Evolutionary conservation across 441 rosid genomes (phyloP).

Genomic region (Adansonia madagascariensis): DNA sequence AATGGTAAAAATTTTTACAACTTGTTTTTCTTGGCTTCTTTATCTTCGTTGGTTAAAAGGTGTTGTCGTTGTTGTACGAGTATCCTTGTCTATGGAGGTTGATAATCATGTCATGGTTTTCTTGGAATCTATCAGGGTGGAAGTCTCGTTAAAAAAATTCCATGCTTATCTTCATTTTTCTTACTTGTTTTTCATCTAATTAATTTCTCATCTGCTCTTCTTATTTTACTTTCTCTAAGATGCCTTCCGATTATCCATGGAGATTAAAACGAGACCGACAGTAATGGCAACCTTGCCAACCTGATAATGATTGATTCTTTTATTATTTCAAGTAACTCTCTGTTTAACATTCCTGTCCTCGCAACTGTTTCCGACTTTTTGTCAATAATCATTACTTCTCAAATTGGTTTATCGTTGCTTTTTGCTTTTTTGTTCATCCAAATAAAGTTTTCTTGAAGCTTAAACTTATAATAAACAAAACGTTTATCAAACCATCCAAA

Average conservation of each 20-base stretch:
- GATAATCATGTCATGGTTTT: no score
- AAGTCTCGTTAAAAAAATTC: no score
- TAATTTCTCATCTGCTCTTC: not conserved
- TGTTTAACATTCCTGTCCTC: not conserved
- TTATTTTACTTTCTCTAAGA: not conserved
- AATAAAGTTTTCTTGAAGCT: not conserved
- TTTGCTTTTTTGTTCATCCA: not conserved
- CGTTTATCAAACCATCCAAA: not conserved
- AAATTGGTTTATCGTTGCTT: not conserved
- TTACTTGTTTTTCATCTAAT: not conserved
- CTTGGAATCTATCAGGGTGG: no score
- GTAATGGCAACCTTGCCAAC: constrained; percentile 24
- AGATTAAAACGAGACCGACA: constrained; percentile 2
- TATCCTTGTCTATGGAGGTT: no score
- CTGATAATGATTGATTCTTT: constrained; percentile 31
- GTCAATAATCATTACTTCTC: constrained; percentile 5
- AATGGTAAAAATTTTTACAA: not conserved
- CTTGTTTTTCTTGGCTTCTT: not conserved
- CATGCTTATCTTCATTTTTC: not conserved
- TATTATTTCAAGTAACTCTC: not conserved
- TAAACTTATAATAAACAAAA: not conserved
- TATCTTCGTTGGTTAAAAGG: no score
- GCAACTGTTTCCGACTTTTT: constrained; percentile 12
- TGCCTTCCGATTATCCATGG: not conserved
- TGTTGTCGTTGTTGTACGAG: no score